Conservation (phyloP, 1,139 yeast species). For the Candida smagusa region DNA sequence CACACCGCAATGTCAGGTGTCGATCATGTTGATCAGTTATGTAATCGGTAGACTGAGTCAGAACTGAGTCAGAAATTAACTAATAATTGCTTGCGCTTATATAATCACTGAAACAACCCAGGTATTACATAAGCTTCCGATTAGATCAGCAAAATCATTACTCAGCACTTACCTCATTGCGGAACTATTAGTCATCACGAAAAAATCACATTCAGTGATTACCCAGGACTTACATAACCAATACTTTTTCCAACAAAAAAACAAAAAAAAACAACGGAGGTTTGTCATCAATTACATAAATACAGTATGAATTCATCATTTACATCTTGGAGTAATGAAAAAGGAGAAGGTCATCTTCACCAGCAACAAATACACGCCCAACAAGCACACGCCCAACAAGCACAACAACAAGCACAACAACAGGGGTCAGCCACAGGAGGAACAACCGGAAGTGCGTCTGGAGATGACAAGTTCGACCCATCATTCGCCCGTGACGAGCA, state of each 20-base stretch:
- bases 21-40: too few species aligned
- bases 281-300: slow-evolving; percentile 8
- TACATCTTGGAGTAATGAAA: slow-evolving; percentile 23
- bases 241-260: neutral
- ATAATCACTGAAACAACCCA: too few species aligned
- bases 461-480: slow-evolving; percentile 27
- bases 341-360: slow-evolving; percentile 11
- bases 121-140: too few species aligned
- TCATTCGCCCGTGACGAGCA: slow-evolving; percentile 27
- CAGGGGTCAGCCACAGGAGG: neutral
- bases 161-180: too few species aligned
- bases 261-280: neutral
- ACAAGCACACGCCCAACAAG: slow-evolving; percentile 7
- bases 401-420: slow-evolving; percentile 7
- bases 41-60: too few species aligned
- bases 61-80: too few species aligned
- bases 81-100: too few species aligned
- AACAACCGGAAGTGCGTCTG: slow-evolving; percentile 5
- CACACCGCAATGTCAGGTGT: too few species aligned
- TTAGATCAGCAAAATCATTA: too few species aligned
- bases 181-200: too few species aligned
- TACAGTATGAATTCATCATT: slow-evolving; percentile 22
- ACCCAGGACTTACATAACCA: too few species aligned
- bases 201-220: too few species aligned
- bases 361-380: slow-evolving; percentile 7